Evolutionary conservation across 2,329 filamentous ascomycete genomes (phyloP).

Genomic region (Hymenoscyphus repandus): DNA sequence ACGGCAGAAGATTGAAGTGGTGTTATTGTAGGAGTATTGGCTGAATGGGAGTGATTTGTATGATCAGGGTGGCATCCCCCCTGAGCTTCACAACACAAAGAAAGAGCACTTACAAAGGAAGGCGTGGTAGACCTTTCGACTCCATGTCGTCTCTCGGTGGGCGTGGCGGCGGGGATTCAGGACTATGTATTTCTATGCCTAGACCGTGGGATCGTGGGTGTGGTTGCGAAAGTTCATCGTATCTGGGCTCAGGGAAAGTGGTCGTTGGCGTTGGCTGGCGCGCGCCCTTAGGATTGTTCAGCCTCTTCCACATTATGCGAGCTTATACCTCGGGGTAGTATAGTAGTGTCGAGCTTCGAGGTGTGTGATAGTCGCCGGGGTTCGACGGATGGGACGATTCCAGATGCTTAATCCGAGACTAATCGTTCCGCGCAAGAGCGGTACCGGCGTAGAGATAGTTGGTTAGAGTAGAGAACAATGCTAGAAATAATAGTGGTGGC

Average conservation of each 20-base stretch:
- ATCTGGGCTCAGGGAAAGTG: slow-evolving; percentile 39
- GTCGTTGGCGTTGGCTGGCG: slow-evolving; percentile 26
- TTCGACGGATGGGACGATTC: background rate
- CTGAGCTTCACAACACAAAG: background rate
- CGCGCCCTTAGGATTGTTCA: slow-evolving; percentile 37
- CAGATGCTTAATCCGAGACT: background rate
- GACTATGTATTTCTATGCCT: slow-evolving; percentile 27
- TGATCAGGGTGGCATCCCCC: background rate
- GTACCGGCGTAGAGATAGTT: too few relatives aligned
- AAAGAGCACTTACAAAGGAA: slow-evolving; percentile 21
- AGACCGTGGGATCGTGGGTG: slow-evolving; percentile 35
- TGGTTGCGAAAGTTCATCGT: slow-evolving; percentile 40
- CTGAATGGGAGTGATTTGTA: slow-evolving; percentile 4
- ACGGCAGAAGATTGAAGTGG: slow-evolving; percentile 21
- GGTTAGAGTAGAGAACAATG: too few relatives aligned
- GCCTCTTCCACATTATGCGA: slow-evolving; percentile 49
- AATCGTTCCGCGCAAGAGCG: background rate
- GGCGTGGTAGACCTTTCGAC: slow-evolving; percentile 14
- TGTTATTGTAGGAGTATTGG: slow-evolving; percentile 9
- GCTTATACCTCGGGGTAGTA: too few relatives aligned
- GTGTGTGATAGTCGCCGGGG: slow-evolving; percentile 21
- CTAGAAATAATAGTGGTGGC: too few relatives aligned
- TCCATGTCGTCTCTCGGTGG: slow-evolving; percentile 23
- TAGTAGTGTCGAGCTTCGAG: slow-evolving; percentile 3
- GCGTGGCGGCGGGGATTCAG: slow-evolving; percentile 16